A percentile compares a stretch with the other conserved stretches of the same genome.
These are phyloP conservation scores for Rhododendron williamsianum DNA, from an alignment of 148 eudicot genomes.

Conservation along the genomic window DNA sequence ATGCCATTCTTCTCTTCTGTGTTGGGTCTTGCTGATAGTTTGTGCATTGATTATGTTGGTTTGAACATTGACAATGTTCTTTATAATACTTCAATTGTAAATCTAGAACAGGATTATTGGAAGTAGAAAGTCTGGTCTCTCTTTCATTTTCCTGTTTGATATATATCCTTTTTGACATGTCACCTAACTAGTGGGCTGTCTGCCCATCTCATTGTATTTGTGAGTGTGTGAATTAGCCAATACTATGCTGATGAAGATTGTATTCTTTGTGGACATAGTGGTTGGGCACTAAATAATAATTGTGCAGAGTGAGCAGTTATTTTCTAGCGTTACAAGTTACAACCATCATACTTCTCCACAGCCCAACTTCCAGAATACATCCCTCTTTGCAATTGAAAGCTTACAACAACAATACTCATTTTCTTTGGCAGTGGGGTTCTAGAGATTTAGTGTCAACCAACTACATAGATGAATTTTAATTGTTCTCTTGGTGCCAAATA, in stretches of 20 bases:
- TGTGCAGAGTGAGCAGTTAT: not conserved
- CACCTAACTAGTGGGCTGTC: not conserved
- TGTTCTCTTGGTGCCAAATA: not conserved
- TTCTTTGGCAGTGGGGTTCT: not conserved
- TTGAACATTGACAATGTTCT: not conserved
- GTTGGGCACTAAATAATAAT: not conserved
- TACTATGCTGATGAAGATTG: not conserved
- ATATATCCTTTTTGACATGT: not conserved
- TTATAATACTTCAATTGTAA: not conserved
- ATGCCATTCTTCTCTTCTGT: constrained; percentile 19
- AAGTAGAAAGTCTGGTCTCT: not conserved
- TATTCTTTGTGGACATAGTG: not conserved
- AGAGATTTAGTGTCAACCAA: not conserved
- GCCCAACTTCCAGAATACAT: not conserved
- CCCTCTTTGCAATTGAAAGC: not conserved
- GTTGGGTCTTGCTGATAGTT: constrained; percentile 3
- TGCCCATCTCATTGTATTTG: not conserved
- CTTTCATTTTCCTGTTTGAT: not conserved
- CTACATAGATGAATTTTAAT: not conserved
- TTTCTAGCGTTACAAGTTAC: not conserved
- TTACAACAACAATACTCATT: not conserved
- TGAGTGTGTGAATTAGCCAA: not conserved
- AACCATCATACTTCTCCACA: not conserved
- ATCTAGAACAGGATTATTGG: not conserved
- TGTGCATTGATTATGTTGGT: not conserved